These are phyloP conservation scores for Xylaria bambusicola DNA, from an alignment of 495 filamentous ascomycete species.

Conservation along the genomic window DNA sequence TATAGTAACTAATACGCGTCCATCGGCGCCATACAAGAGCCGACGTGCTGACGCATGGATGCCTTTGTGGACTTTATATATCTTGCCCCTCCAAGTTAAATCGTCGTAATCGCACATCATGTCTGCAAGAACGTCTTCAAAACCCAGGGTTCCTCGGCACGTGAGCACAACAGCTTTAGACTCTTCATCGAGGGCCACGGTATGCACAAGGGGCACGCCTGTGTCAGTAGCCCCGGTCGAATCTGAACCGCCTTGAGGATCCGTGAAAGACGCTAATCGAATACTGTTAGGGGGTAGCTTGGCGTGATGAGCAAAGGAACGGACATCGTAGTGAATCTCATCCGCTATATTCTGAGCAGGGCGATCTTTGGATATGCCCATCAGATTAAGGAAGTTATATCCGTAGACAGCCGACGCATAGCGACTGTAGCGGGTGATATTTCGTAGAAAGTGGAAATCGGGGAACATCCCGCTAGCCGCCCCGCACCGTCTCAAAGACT, in stretches of 20 bases:
- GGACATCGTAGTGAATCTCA: conserved; percentile 64
- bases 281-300: conserved; percentile 68
- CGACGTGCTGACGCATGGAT: conserved; percentile 75
- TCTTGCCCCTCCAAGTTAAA: conserved; percentile 63
- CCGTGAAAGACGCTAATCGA: conserved; percentile 73
- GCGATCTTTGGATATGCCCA: conserved; percentile 62
- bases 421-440: conserved; percentile 73
- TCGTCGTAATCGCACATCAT: conserved; percentile 82
- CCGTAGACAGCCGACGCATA: conserved; percentile 80
- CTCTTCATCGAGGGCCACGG: conserved; percentile 74
- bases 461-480: conserved; percentile 67
- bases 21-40: conserved; percentile 65
- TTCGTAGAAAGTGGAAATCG: conserved; percentile 64
- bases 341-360: conserved; percentile 48
- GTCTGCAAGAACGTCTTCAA: conserved; percentile 79
- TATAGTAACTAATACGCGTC: conserved; percentile 67
- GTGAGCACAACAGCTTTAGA: conserved; percentile 76
- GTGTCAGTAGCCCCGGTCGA: conserved; percentile 68
- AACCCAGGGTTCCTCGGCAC: conserved; percentile 75
- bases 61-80: conserved; percentile 80
- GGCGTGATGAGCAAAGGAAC: conserved; percentile 71
- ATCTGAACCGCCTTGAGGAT: conserved; percentile 74
- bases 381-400: conserved; percentile 66
- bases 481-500: conserved; percentile 58
- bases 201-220: conserved; percentile 78